A percentile compares a stretch with the other conserved stretches of the same genome.
These are phyloP conservation scores for Suillus sp. DNA, from an alignment of 768 basidiomycete species.

Conservation along the genomic window DNA sequence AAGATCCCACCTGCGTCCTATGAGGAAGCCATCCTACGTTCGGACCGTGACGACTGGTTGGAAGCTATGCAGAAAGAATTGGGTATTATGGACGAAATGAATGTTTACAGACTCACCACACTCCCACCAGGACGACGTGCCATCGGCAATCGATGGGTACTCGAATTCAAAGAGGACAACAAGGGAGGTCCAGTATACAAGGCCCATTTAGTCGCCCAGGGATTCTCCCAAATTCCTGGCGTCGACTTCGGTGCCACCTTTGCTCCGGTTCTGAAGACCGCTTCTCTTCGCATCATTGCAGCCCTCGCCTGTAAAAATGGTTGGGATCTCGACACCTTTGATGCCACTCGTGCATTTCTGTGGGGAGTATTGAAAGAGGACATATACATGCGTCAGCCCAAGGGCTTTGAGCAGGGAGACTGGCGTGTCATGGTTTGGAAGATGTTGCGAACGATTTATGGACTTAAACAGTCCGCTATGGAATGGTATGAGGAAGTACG, in stretches of 20 bases:
- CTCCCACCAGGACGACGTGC: not conserved
- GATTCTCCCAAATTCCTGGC: slow-evolving; percentile 9
- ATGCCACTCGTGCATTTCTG: slow-evolving; percentile 46
- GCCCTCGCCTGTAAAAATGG: slow-evolving; percentile 14
- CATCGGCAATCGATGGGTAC: not conserved
- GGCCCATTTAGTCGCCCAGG: slow-evolving; percentile 6
- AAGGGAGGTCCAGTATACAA: not conserved
- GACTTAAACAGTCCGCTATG: not conserved
- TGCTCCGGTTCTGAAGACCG: not conserved
- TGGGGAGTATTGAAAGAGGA: slow-evolving; percentile 34
- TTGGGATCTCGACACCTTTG: slow-evolving; percentile 42
- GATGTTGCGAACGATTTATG: not conserved
- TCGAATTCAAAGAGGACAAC: not conserved
- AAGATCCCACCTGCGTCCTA: not conserved
- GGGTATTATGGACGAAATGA: not conserved
- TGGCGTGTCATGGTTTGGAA: not conserved
- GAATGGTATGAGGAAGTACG: not conserved
- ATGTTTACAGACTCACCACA: not conserved
- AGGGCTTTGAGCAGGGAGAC: slow-evolving; percentile 17
- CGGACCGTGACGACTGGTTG: not conserved
- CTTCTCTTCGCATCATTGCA: slow-evolving; percentile 5
- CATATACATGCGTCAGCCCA: slow-evolving; percentile 46
- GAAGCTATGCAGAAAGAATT: not conserved
- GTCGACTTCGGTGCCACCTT: slow-evolving; percentile 11
- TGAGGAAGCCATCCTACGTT: not conserved